phyloP scores from a whole-genome alignment of 176 grass and related monocot species.

The Hordeum vulgare region MorexV3_pseudomolecules_assembly NC_058519.1:519914945-519915444 shows the following conservation, averaged over 20 bases:
- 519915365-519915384: too few relatives aligned
- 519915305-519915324: background rate
- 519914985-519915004: slow-evolving; percentile 64
- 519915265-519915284: slow-evolving; percentile 38
- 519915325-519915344: slow-evolving; percentile 37
- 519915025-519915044: slow-evolving; percentile 27
- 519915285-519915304: slow-evolving; percentile 36
- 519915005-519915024: slow-evolving; percentile 34
- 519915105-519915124: slow-evolving; percentile 14
- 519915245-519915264: slow-evolving; percentile 34
- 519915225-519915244: slow-evolving; percentile 18
- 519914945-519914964: slow-evolving; percentile 58
- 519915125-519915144: slow-evolving; percentile 11
- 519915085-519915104: background rate
- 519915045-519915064: slow-evolving; percentile 48
- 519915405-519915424: background rate
- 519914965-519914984: slow-evolving; percentile 56
- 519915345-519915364: background rate
- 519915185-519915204: background rate
- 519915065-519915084: background rate
- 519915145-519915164: background rate
- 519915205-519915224: background rate
- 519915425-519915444: slow-evolving; percentile 38
- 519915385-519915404: background rate
- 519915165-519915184: background rate